A percentile compares a stretch with the other conserved stretches of the same genome.
Evolutionary conservation across 176 grass and related monocot genomes (phyloP).

Genomic region (Aechmea fasciata): DNA sequence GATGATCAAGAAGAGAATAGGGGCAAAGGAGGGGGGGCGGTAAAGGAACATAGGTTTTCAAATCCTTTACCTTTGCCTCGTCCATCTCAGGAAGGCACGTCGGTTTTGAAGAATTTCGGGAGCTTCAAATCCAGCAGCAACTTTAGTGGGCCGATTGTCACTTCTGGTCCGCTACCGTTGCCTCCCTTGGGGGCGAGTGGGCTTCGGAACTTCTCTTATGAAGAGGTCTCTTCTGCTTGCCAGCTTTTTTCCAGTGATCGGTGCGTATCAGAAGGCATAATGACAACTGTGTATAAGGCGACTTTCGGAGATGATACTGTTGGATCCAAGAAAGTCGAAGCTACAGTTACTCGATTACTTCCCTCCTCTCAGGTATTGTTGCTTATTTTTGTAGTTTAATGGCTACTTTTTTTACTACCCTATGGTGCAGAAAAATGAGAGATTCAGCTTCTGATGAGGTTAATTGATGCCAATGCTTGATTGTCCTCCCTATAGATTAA

Average conservation of each 20-base stretch:
- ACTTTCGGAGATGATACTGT: constrained; percentile 56
- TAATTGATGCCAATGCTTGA: neutral
- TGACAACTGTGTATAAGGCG: constrained; percentile 65
- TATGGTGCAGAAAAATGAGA: neutral
- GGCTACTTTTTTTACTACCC: constrained; percentile 7
- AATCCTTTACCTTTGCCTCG: constrained; percentile 88
- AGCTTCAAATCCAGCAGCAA: constrained; percentile 67
- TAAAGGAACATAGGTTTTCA: constrained; percentile 51
- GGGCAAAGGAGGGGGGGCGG: constrained; percentile 28
- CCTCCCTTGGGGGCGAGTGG: constrained; percentile 42
- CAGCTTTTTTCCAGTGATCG: constrained; percentile 66
- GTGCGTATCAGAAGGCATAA: constrained; percentile 51
- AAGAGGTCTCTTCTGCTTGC: constrained; percentile 62
- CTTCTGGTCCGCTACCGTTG: constrained; percentile 79
- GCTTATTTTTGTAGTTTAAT: neutral
- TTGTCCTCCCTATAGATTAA: too few species aligned
- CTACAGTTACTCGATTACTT: constrained; percentile 60
- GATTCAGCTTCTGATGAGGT: neutral
- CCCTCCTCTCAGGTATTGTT: constrained; percentile 55
- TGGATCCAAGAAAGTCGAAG: constrained; percentile 49
- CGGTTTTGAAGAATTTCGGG: constrained; percentile 45
- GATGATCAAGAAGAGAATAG: constrained; percentile 62
- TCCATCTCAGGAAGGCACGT: constrained; percentile 44
- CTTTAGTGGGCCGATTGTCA: constrained; percentile 20
- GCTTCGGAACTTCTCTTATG: constrained; percentile 62